These are phyloP conservation scores for Hanseniaspora mollemarum DNA, from an alignment of 805 yeast species.

Conservation along the genomic window DNA sequence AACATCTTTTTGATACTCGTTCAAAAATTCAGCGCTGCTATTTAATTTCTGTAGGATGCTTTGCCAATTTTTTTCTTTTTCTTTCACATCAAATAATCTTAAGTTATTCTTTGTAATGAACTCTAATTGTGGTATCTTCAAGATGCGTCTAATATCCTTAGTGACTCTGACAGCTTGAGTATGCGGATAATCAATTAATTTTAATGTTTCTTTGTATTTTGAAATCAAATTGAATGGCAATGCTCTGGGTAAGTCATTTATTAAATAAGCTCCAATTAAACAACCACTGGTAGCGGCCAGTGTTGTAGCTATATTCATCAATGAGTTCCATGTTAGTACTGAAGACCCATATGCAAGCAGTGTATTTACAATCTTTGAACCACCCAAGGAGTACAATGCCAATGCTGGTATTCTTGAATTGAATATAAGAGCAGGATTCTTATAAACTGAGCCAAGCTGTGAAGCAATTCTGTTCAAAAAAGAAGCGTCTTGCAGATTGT, in stretches of 20 bases:
- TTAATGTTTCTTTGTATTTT: slow-evolving; percentile 53
- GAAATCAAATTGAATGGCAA: slow-evolving; percentile 71
- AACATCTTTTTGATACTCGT: slow-evolving; percentile 23
- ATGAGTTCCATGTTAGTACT: slow-evolving; percentile 29
- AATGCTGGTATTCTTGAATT: slow-evolving; percentile 30
- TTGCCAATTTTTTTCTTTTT: slow-evolving; percentile 26
- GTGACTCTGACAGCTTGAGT: slow-evolving; percentile 66
- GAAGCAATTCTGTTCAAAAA: background rate
- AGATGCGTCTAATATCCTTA: slow-evolving; percentile 69
- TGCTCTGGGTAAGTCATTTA: slow-evolving; percentile 78
- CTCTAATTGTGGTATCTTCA: slow-evolving; percentile 71
- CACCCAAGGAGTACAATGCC: slow-evolving; percentile 31
- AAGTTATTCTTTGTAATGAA: slow-evolving; percentile 38
- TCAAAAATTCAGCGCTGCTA: slow-evolving; percentile 22
- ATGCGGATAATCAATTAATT: slow-evolving; percentile 64
- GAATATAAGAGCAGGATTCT: slow-evolving; percentile 27
- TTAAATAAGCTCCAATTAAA: slow-evolving; percentile 48
- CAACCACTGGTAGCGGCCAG: slow-evolving; percentile 39
- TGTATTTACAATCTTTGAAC: slow-evolving; percentile 32
- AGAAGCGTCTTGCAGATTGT: background rate
- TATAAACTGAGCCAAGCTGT: background rate
- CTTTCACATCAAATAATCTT: slow-evolving; percentile 19
- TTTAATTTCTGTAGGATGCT: slow-evolving; percentile 18
- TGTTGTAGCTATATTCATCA: slow-evolving; percentile 46
- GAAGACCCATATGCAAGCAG: slow-evolving; percentile 31